A percentile compares a stretch with the other conserved stretches of the same genome.
Conservation (phyloP, 2,329 filamentous ascomycete species). For the Fusarium paranaense region DNA sequence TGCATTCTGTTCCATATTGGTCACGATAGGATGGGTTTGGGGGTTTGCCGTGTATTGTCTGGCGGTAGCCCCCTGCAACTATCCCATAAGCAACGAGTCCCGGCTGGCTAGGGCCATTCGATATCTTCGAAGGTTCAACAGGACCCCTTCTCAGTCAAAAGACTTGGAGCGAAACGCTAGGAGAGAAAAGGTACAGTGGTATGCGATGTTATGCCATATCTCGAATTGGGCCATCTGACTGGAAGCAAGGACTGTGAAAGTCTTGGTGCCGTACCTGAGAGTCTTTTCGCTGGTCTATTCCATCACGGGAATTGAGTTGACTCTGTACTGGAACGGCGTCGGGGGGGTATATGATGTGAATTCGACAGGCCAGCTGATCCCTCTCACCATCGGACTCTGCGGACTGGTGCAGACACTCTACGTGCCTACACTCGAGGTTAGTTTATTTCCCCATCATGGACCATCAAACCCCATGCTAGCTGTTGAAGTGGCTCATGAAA, state of each 20-base stretch:
- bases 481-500: neutral
- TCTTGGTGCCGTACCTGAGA: neutral
- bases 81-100: neutral
- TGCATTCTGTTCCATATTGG: neutral
- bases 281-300: neutral
- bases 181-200: neutral
- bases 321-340: neutral
- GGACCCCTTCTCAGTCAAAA: neutral
- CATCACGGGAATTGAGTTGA: neutral
- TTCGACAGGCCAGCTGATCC: neutral
- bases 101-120: neutral
- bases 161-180: neutral
- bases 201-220: neutral
- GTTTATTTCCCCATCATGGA: accelerated
- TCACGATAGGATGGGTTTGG: neutral
- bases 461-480: accelerated
- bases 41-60: neutral
- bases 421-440: neutral
- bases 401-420: neutral
- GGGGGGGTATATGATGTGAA: neutral
- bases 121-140: neutral
- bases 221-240: neutral
- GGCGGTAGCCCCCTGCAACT: neutral
- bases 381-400: neutral
- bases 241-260: neutral